Evolutionary conservation across 768 basidiomycete genomes (phyloP).

Genomic region (Cystofilobasidium macerans): DNA sequence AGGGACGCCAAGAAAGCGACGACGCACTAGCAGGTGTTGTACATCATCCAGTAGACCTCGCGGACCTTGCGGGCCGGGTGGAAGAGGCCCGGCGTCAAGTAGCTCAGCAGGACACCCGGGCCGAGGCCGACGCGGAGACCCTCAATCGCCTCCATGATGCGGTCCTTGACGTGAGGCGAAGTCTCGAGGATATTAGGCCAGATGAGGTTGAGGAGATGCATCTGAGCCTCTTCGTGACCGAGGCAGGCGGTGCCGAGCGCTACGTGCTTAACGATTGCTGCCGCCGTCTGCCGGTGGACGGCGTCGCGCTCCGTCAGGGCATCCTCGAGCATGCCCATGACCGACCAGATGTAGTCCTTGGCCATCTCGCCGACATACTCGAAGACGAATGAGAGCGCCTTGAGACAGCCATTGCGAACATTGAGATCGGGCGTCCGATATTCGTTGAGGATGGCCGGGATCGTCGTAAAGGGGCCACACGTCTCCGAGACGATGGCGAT

Average conservation of each 20-base stretch:
- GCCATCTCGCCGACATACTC: slow-evolving; percentile 98
- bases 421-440: slow-evolving; percentile 90
- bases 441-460: slow-evolving; percentile 95
- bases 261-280: slow-evolving; percentile 95
- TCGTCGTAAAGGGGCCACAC: slow-evolving; percentile 71
- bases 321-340: slow-evolving; percentile 95
- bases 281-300: slow-evolving; percentile 95
- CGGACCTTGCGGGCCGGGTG: slow-evolving; percentile 94
- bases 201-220: slow-evolving; percentile 93
- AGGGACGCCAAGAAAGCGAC: too few species aligned
- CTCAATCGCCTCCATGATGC: slow-evolving; percentile 96
- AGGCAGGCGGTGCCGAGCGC: slow-evolving; percentile 88
- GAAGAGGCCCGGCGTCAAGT: slow-evolving; percentile 88
- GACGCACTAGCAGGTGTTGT: slow-evolving; percentile 52
- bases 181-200: slow-evolving; percentile 99
- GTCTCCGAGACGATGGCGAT: slow-evolving; percentile 53
- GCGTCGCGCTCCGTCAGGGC: slow-evolving; percentile 96
- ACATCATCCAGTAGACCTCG: slow-evolving; percentile 95
- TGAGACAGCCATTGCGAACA: slow-evolving; percentile 95
- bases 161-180: slow-evolving; percentile 92
- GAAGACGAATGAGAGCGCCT: slow-evolving; percentile 96
- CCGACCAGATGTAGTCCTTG: slow-evolving; percentile 88
- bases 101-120: slow-evolving; percentile 81
- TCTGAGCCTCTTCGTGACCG: slow-evolving; percentile 95
- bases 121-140: slow-evolving; percentile 94